Evolutionary conservation across 345 rosid species (phyloP).

Genomic region (Lepidium aucheri): DNA sequence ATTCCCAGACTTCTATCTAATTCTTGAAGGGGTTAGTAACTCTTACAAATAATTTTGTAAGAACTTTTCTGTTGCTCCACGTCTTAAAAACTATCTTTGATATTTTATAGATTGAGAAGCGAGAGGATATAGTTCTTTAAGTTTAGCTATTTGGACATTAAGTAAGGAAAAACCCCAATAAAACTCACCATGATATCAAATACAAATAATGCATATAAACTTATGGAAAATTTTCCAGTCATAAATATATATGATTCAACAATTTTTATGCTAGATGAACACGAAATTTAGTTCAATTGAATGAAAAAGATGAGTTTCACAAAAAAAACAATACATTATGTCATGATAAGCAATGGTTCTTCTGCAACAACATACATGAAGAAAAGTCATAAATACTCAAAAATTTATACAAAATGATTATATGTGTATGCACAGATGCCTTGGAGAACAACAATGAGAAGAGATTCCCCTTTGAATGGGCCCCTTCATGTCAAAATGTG

Average conservation of each 20-base stretch:
- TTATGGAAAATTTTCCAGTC: neutral
- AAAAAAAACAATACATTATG: too few species aligned
- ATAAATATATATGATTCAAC: neutral
- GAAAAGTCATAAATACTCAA: constrained; percentile 46
- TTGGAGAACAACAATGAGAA: constrained; percentile 93
- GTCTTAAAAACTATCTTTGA: neutral
- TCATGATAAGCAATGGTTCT: too few species aligned
- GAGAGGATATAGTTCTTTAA: constrained; percentile 66
- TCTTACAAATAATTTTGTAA: neutral
- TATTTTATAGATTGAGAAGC: constrained; percentile 52
- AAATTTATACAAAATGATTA: neutral
- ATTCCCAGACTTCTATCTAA: constrained; percentile 76
- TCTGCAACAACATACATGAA: constrained; percentile 49
- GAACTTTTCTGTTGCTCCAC: neutral
- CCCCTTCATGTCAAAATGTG: constrained; percentile 25
- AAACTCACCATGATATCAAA: neutral
- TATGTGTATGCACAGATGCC: constrained; percentile 41
- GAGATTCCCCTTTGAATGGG: constrained; percentile 89
- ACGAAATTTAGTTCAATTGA: constrained; percentile 57
- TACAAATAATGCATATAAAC: neutral
- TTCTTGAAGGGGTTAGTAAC: constrained; percentile 57
- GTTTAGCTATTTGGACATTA: constrained; percentile 90
- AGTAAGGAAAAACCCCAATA: constrained; percentile 33
- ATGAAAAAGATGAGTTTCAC: constrained; percentile 37
- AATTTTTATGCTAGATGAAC: constrained; percentile 48